Evolutionary conservation across 139 green algal species (phyloP).

Genomic region (Tetradesmus obliquus): DNA sequence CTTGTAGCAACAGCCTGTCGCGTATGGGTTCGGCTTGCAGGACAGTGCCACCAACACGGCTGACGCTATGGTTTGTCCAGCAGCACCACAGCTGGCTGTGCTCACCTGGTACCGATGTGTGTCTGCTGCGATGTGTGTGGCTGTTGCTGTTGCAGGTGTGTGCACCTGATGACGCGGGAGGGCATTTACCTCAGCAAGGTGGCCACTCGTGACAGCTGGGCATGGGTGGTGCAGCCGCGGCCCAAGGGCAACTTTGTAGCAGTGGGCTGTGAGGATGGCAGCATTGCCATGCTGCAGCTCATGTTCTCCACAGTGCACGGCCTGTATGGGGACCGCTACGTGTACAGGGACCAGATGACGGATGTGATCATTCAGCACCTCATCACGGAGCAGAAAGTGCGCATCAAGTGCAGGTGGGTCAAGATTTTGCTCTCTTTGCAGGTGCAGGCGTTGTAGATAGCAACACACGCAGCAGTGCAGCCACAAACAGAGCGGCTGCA

Average conservation of each 20-base stretch:
- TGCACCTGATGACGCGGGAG: constrained; percentile 75
- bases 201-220: constrained; percentile 69
- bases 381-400: constrained; percentile 83
- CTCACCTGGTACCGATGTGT: not conserved
- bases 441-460: not conserved
- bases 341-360: constrained; percentile 82
- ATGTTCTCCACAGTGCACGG: constrained; percentile 79
- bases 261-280: constrained; percentile 80
- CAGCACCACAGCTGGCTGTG: not conserved
- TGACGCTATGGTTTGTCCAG: not conserved
- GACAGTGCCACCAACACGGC: not conserved
- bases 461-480: not conserved
- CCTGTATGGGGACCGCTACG: constrained; percentile 76
- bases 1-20: too few relatives aligned
- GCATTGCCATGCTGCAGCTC: constrained; percentile 78
- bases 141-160: constrained; percentile 49
- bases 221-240: constrained; percentile 70
- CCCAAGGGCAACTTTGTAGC: constrained; percentile 80
- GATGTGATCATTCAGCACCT: constrained; percentile 92
- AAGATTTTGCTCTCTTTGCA: not conserved
- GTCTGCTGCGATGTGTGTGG: not conserved
- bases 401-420: constrained; percentile 75
- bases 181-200: constrained; percentile 76
- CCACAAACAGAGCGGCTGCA: not conserved
- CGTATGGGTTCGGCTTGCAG: too few relatives aligned